phyloP scores from a whole-genome alignment of 164 flowering plant genomes.

The Macadamia tetraphylla region DNA sequence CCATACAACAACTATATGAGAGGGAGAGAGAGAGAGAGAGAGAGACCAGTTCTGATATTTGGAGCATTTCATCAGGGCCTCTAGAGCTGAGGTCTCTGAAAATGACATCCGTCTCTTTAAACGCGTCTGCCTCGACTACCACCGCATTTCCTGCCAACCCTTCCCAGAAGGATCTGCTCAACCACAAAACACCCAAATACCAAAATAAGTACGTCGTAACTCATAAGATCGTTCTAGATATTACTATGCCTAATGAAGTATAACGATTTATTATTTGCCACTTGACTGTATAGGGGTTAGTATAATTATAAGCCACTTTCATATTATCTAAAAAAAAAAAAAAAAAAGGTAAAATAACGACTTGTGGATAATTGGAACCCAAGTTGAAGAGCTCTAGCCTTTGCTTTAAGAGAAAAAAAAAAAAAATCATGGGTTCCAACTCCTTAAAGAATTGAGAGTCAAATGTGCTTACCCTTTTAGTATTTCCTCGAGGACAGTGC shows the following conservation, averaged over 20 bases:
- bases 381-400: no score
- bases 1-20: not conserved
- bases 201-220: not conserved
- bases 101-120: conserved; percentile 87
- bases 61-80: conserved; percentile 88
- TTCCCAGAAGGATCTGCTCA: conserved; percentile 76
- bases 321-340: no score
- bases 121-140: conserved; percentile 94
- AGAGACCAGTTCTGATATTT: conserved; percentile 73
- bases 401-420: no score
- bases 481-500: conserved; percentile 91
- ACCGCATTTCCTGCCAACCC: conserved; percentile 71
- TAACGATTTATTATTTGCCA: no score
- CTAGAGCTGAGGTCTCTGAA: conserved; percentile 73
- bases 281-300: no score
- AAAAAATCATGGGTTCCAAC: no score
- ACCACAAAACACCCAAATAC: no score
- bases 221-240: no score
- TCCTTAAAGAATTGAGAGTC: not conserved
- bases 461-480: conserved; percentile 51
- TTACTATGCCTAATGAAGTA: no score
- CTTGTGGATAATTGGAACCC: no score
- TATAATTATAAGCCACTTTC: no score
- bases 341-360: no score
- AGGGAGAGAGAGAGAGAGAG: not conserved